phyloP scores from a whole-genome alignment of 176 grass and related monocot genomes.

The Triticum turgidum region DNA sequence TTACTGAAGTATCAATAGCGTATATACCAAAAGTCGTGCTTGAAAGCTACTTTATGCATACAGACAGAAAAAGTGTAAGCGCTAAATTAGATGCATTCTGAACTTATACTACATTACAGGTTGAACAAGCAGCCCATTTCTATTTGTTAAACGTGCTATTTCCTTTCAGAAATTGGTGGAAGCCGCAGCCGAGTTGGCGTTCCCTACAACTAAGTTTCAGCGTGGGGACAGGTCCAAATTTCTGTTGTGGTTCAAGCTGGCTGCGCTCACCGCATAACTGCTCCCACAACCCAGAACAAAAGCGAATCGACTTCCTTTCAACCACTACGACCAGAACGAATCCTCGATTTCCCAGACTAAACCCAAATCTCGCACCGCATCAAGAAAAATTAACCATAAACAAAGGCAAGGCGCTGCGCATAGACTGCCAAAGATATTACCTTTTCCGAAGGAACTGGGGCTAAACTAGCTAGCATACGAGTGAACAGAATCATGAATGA shows the following conservation, averaged over 20 bases:
- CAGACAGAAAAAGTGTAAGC: not conserved
- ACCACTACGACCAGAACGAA: not conserved
- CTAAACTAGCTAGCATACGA: not conserved
- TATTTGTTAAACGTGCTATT: not conserved
- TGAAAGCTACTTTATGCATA: not conserved
- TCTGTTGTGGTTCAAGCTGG: not conserved
- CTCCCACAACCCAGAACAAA: not conserved
- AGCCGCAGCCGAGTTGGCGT: not conserved
- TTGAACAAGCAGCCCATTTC: not conserved
- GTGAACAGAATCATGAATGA: not conserved
- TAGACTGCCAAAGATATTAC: too few species aligned
- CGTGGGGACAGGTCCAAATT: not conserved
- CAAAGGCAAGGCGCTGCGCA: not conserved
- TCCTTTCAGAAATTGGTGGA: not conserved
- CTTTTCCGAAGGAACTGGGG: too few species aligned
- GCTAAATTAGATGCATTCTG: not conserved
- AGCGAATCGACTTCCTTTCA: not conserved
- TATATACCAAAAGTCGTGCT: not conserved
- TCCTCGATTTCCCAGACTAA: not conserved
- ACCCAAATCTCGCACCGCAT: not conserved
- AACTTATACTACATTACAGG: not conserved
- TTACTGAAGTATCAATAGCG: not conserved
- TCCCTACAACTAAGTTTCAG: not conserved
- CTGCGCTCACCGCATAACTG: not conserved
- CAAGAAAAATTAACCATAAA: not conserved